These are phyloP conservation scores for Bacterosira constricta DNA, from an alignment of 108 stramenopile species.

Conservation along the genomic window DNA sequence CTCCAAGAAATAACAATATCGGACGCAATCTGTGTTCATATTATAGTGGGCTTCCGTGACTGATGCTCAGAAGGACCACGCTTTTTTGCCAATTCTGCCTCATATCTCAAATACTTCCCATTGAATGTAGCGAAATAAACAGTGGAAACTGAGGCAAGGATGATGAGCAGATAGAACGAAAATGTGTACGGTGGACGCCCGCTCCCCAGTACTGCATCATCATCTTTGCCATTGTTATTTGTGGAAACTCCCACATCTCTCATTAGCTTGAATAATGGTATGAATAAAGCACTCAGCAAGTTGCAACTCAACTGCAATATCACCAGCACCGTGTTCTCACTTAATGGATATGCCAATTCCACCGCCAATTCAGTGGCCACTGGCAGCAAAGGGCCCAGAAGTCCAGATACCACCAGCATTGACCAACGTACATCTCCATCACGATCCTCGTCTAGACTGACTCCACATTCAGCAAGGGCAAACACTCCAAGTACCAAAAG, in stretches of 20 bases:
- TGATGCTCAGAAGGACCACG: slow-evolving; percentile 2
- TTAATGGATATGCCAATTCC: slow-evolving; percentile 83
- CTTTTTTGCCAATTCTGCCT: slow-evolving; percentile 70
- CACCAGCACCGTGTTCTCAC: slow-evolving; percentile 87
- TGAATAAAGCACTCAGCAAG: slow-evolving; percentile 79
- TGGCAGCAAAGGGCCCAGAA: slow-evolving; percentile 85
- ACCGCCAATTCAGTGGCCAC: slow-evolving; percentile 86
- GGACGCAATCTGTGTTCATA: no score
- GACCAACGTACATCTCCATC: slow-evolving; percentile 71
- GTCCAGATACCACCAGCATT: slow-evolving; percentile 70
- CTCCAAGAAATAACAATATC: no score
- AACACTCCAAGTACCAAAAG: slow-evolving; percentile 82
- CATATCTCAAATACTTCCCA: slow-evolving; percentile 78
- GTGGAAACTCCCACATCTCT: slow-evolving; percentile 64
- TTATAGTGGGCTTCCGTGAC: slow-evolving; percentile 7
- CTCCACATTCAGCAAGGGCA: slow-evolving; percentile 84
- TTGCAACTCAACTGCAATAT: slow-evolving; percentile 89
- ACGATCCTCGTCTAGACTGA: slow-evolving; percentile 76
- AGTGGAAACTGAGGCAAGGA: slow-evolving; percentile 72
- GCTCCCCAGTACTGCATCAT: slow-evolving; percentile 47
- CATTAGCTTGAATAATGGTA: slow-evolving; percentile 83
- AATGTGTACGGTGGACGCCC: slow-evolving; percentile 82
- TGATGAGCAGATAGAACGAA: slow-evolving; percentile 83
- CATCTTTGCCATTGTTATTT: background rate
- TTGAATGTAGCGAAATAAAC: slow-evolving; percentile 90